Base-by-base conservation (phyloP, 2,329 filamentous ascomycete species). In the Hymenoscyphus fraxineus region DNA sequence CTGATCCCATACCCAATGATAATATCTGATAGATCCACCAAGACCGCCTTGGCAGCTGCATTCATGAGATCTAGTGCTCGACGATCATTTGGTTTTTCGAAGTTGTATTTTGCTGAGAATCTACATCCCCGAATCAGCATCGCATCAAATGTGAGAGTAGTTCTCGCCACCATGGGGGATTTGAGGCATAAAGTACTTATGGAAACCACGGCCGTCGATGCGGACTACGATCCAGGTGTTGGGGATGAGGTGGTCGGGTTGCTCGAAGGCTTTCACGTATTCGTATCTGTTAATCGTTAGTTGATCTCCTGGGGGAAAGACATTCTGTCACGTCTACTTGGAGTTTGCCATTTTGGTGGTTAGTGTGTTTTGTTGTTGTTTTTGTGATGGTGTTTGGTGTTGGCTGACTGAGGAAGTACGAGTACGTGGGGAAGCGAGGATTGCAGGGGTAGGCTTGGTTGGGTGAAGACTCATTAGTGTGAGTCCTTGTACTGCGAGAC, bases 201-300 rank as follows among this genome's bases (percentile, higher is more conserved):
- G 95, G 78, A 99, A 99, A 19, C 93, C 93, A 68, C 94, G 85
- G 31, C 95, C 95, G 78, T 99, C 95, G 73, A 99, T 88, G 66
- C 95, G 88, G 63, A 99, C 88, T 22, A 98, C 92, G 64, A 98
- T 90, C 93, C 93, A 99, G 32, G 94, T 98, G 75, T 96, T 96
- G 62, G 89, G 92, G 27, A 98, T 83, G 51, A 99, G 80, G 58
- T 79, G 78, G 74, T 97, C 93, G 6, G 88, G 80, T 74, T 90
- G 90, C 82, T 99, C 95, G 74, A 98, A 98, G 58, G 81, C 79
- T 76, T 91, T 92, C 68, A 98, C 94, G 78, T 99, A 99, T 80
- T 96, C 93, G 76, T 93, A 98, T 78, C 92, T 97, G 40, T 16
- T 19, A 16, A 16, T 13, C 31, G 35, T 57, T 57, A 57, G 54